A percentile compares a stretch with the other conserved stretches of the same genome.
phyloP scores from a whole-genome alignment of 179 eudicot genomes.

The Pouteria campechiana region DNA sequence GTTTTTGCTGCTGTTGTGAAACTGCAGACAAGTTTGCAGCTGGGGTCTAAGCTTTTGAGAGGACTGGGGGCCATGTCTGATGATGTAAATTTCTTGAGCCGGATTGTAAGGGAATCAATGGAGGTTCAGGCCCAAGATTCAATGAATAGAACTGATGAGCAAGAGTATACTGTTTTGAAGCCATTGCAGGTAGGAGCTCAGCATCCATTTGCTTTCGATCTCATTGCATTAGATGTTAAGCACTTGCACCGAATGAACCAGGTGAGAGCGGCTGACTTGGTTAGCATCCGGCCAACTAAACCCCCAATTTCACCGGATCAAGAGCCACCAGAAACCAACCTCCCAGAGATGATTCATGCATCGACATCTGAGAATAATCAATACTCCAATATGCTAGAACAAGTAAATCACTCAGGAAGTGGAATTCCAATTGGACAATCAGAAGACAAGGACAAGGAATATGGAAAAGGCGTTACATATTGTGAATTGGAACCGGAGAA shows the following conservation, averaged over 20 bases:
- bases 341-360: background rate
- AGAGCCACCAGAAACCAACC: constrained; percentile 5
- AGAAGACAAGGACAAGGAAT: constrained; percentile 16
- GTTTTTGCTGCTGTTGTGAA: too few species aligned
- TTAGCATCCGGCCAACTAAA: constrained; percentile 5
- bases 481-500: constrained; percentile 25
- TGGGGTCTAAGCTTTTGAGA: constrained; percentile 86
- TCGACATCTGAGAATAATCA: too few species aligned
- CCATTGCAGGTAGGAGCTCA: constrained; percentile 53
- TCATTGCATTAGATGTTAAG: background rate
- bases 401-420: constrained; percentile 5
- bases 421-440: constrained; percentile 3
- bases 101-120: constrained; percentile 75
- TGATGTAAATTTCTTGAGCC: constrained; percentile 72
- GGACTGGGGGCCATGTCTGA: constrained; percentile 96
- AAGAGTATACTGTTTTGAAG: constrained; percentile 43
- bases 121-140: constrained; percentile 78
- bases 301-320: constrained; percentile 7
- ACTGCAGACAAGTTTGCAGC: constrained; percentile 91
- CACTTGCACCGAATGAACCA: background rate
- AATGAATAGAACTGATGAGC: constrained; percentile 25
- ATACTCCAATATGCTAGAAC: too few species aligned
- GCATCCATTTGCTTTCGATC: background rate
- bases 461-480: constrained; percentile 26
- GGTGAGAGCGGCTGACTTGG: constrained; percentile 38